Evolutionary conservation across 192 early-diverging fungal species (phyloP), one percentile per base, ranked within the genome.

Genomic region (Coemansia sp.): DNA sequence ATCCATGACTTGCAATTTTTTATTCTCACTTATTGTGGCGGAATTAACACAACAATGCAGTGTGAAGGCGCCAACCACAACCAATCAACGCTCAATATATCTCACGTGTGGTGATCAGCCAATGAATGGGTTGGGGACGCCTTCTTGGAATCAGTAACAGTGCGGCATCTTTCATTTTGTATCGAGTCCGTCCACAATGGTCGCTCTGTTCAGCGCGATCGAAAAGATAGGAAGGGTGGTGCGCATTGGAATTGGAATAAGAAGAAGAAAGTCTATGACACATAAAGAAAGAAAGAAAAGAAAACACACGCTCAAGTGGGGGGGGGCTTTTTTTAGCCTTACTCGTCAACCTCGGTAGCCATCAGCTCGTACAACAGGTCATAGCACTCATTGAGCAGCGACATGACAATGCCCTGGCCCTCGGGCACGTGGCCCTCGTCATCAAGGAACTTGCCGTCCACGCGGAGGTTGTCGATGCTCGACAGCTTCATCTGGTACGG

Each of bases 401-500:
- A 89, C 67, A 92, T 89, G 50, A 94, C 87, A 37, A 94, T 87
- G 21, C 91, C 93, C 74, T 97, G 95, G 39, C 95, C 93, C 77
- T 90, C 87, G 18, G 95, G 95, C 11, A 94, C 84, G 42, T 86
- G 75, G 21, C 91, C 92, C 57, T 95, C 90, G 66, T 90, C 89
- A 61, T 91, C 92, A 47, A 91, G 81, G 68, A 95, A 96, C 73
- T 93, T 94, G 41, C 95, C 95, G 67, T 94, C 91, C 9, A 86
- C 86, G 53, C 92, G 87, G 82, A 91, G 64, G 58, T 90, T 89
- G 56, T 96, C 92, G 72, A 96, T 90, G 39, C 85, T 87, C 0
- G 89, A 85, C 45, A 96, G 81, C 67, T 93, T 93, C 88, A 96
- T 90, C 77, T 95, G 92, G 79, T 94, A 96, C 16, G 91, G 92